Evolutionary conservation across 805 yeast species (phyloP).

Genomic region (Teunomyces cretensis): DNA sequence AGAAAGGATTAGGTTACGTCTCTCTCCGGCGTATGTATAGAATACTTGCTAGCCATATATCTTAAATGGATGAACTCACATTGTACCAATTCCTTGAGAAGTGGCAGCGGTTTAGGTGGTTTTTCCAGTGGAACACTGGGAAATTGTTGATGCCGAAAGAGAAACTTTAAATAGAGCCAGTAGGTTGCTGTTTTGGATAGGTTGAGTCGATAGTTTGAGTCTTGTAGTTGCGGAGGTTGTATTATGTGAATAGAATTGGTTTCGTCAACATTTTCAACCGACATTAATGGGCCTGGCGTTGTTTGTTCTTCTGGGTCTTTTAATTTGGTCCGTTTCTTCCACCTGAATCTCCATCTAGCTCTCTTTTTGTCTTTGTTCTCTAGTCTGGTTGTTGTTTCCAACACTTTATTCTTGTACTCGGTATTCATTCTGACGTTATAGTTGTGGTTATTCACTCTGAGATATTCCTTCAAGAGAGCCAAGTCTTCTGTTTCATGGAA

Average conservation of each 20-base stretch:
- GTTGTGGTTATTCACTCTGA: not conserved
- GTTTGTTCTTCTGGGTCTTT: too few species aligned
- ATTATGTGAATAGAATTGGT: too few species aligned
- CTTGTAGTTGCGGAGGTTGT: not conserved
- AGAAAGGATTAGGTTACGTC: slow-evolving; percentile 50
- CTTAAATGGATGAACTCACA: not conserved
- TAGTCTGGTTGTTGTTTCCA: too few species aligned
- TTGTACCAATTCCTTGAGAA: not conserved
- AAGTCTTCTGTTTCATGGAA: not conserved
- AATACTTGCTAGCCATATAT: slow-evolving; percentile 1
- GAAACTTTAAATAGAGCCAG: slow-evolving; percentile 1
- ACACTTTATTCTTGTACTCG: not conserved
- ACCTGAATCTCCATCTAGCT: not conserved
- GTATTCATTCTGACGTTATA: not conserved
- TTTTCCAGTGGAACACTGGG: not conserved
- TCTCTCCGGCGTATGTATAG: not conserved
- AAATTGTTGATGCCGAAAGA: slow-evolving; percentile 1
- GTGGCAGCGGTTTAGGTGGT: not conserved
- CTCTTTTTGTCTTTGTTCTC: too few species aligned
- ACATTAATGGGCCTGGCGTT: too few species aligned
- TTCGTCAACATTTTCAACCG: too few species aligned
- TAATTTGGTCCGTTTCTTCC: too few species aligned
- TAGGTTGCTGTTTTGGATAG: not conserved
- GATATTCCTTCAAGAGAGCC: not conserved
- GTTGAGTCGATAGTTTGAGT: not conserved